Percentiles rank a stretch among this genome's conserved stretches.
phyloP scores from a whole-genome alignment of 2,329 filamentous ascomycete genomes.

The Talaromyces sp. region DNA sequence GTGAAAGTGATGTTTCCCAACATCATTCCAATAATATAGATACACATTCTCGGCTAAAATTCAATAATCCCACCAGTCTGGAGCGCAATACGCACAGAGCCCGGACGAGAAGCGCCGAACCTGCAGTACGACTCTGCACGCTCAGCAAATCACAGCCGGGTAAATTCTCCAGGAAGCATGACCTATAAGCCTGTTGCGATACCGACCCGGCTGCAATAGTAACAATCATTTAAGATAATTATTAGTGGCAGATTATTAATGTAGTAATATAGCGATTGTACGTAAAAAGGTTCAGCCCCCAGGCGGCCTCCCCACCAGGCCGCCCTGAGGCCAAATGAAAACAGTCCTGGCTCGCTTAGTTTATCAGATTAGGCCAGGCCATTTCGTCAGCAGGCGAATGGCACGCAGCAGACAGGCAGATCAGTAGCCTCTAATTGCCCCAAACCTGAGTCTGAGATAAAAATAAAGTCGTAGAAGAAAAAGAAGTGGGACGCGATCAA shows the following conservation, averaged over 20 bases:
- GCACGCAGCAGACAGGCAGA: neutral
- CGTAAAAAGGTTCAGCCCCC: neutral
- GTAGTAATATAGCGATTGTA: neutral
- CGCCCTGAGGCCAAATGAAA: neutral
- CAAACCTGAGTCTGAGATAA: neutral
- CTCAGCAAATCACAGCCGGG: neutral
- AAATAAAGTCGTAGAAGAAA: neutral
- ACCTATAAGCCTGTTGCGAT: neutral
- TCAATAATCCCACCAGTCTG: neutral
- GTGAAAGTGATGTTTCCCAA: too few species aligned
- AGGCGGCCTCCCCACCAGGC: neutral
- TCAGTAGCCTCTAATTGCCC: neutral
- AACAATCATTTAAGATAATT: too few species aligned
- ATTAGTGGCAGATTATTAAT: too few species aligned
- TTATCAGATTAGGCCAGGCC: neutral
- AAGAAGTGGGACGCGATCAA: neutral
- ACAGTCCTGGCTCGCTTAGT: neutral
- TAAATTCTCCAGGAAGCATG: neutral
- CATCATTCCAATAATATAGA: neutral
- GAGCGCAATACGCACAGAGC: neutral
- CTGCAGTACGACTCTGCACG: neutral
- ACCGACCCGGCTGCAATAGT: neutral
- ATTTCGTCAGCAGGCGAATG: neutral
- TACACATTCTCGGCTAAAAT: neutral
- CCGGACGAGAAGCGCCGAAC: too few species aligned